Conservation (phyloP, 768 basidiomycete genomes). For the Lentinula raphanica region DNA sequence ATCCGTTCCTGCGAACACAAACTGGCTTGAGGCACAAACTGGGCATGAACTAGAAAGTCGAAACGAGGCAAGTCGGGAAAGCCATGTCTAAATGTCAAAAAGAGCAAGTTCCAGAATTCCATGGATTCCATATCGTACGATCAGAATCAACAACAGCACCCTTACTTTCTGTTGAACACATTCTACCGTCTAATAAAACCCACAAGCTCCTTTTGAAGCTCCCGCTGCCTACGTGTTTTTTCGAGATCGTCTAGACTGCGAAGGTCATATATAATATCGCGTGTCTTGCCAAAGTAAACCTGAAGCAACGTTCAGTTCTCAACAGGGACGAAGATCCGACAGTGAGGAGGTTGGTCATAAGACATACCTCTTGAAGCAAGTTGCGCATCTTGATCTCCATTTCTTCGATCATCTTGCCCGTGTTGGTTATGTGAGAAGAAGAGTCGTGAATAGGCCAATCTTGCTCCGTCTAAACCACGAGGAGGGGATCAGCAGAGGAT, state of each 20-base stretch:
- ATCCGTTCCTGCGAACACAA: neutral
- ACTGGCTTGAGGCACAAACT: neutral
- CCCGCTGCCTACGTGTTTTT: conserved; percentile 70
- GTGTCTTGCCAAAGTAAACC: conserved; percentile 96
- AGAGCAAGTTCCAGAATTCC: neutral
- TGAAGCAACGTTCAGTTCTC: conserved; percentile 20
- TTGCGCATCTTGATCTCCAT: conserved; percentile 99
- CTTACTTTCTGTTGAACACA: neutral
- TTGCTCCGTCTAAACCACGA: conserved; percentile 62
- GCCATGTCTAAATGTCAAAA: neutral
- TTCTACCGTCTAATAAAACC: conserved; percentile 71
- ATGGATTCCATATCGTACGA: neutral
- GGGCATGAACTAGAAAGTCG: neutral
- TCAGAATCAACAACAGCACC: neutral
- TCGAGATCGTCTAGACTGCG: conserved; percentile 85
- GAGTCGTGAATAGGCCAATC: conserved; percentile 78
- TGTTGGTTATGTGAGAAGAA: conserved; percentile 86
- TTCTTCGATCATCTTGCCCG: conserved; percentile 95
- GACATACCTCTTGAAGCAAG: conserved; percentile 73
- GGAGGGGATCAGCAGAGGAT: conserved; percentile 6
- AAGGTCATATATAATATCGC: conserved; percentile 90
- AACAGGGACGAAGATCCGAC: neutral
- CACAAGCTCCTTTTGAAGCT: conserved; percentile 87
- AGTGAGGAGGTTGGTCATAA: neutral
- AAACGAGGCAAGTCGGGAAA: neutral